These are phyloP conservation scores for Rosa persica DNA, from an alignment of 306 rosid species.

Conservation along the genomic window DNA sequence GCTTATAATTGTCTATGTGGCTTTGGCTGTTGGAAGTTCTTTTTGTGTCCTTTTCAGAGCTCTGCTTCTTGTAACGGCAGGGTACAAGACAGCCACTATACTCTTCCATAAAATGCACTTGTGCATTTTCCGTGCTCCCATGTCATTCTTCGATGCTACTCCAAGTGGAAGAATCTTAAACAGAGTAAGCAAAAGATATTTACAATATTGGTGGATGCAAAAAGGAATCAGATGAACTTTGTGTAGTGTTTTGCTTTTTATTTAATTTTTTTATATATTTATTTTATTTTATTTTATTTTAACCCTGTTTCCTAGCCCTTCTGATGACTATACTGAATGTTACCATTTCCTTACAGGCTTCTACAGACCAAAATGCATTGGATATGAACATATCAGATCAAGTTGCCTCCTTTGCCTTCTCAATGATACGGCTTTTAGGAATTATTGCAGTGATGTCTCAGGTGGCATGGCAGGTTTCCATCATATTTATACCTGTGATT, in stretches of 20 bases:
- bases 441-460: constrained; percentile 78
- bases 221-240: neutral
- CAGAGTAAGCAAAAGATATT: constrained; percentile 45
- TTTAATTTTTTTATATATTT: too few relatives aligned
- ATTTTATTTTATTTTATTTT: neutral
- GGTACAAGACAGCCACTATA: constrained; percentile 65
- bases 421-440: constrained; percentile 59
- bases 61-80: constrained; percentile 51
- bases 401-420: constrained; percentile 47
- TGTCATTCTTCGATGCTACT: constrained; percentile 90
- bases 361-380: constrained; percentile 72
- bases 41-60: constrained; percentile 52
- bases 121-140: constrained; percentile 77
- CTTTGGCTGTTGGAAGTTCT: constrained; percentile 69
- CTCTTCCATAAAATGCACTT: constrained; percentile 79
- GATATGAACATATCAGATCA: constrained; percentile 48
- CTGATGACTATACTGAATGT: neutral
- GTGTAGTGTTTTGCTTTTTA: too few relatives aligned
- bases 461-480: constrained; percentile 80
- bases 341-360: constrained; percentile 47
- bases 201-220: neutral
- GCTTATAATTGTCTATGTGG: constrained; percentile 59
- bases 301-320: neutral
- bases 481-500: constrained; percentile 66
- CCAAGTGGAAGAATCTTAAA: constrained; percentile 84